Conservation (phyloP, 768 basidiomycete genomes). For the Cubamyces sp. region DNA sequence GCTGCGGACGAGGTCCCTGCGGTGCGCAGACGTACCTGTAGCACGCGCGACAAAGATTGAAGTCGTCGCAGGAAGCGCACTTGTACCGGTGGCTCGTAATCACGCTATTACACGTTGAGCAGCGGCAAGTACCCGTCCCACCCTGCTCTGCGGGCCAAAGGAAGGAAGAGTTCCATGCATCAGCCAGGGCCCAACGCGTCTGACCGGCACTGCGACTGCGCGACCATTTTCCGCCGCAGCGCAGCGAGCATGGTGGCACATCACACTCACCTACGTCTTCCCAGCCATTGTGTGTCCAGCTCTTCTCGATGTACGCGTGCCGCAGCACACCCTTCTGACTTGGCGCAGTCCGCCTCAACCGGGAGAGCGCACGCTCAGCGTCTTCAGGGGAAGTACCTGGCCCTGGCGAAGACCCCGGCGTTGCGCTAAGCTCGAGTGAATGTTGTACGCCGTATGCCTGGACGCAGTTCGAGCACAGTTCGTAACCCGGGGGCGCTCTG, state of each 20-base stretch:
- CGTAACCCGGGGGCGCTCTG: conserved; percentile 58
- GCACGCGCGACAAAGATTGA: conserved; percentile 82
- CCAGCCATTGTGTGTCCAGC: conserved; percentile 86
- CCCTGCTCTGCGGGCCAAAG: conserved; percentile 61
- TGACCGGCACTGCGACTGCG: conserved; percentile 5
- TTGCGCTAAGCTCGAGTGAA: conserved; percentile 62
- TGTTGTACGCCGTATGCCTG: conserved; percentile 79
- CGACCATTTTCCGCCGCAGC: conserved; percentile 7
- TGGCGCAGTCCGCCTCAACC: conserved; percentile 69
- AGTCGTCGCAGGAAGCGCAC: conserved; percentile 79
- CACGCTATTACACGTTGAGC: conserved; percentile 77
- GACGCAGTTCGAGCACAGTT: conserved; percentile 83
- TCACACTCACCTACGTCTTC: conserved; percentile 77
- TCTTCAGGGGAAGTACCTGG: conserved; percentile 55
- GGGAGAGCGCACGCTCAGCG: conserved; percentile 52
- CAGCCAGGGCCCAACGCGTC: conserved; percentile 13
- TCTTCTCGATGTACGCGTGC: conserved; percentile 85
- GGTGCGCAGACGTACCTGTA: conserved; percentile 59
- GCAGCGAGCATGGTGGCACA: neutral
- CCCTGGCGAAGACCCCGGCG: conserved; percentile 51
- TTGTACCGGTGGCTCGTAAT: conserved; percentile 75
- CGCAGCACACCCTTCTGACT: conserved; percentile 74
- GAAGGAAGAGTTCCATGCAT: neutral
- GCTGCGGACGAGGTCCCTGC: neutral
- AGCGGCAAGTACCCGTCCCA: conserved; percentile 63